Base-by-base conservation (phyloP, 2,329 filamentous ascomycete species). In the Annulohypoxylon truncatum region DNA sequence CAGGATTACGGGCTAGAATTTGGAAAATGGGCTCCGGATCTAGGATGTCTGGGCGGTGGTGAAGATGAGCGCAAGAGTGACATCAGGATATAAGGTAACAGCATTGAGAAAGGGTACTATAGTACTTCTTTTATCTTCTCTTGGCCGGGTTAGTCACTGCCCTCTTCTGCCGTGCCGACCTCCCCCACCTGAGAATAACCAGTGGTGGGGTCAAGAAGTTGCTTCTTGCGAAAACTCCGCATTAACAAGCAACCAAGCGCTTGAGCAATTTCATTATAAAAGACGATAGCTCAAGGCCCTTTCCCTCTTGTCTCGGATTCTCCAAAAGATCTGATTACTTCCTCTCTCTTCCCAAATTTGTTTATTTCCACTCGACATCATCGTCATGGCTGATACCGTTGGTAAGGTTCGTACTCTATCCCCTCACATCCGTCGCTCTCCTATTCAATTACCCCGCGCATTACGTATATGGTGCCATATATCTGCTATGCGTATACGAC, bases 311-410 rank as follows among this genome's bases (percentile, higher is more conserved):
- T 50, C 10, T 44, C 18, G 22, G 38, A 48, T 60, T 61, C 48
- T 48, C 50, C 24, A 51, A 56, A 56, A 63, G 33, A 58, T 56
- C 26, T 22, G 53, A 60, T 31, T 42, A 8, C 22, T 15, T 31
- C 18, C 22, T 42, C 26, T 28, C 18, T 50, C n/a, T 42, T 35
- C 50, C 38, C 40, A 63, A 59, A 51, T 58, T n/a, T 51, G 20
- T 50, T 44, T 59, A 44, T 47, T n/a, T 33, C 47, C 53, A 59
- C 33, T 28, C 18, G 35, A 59, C 38, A 42, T 40, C 42, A 28
- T 71, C 62, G 78, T 64, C 69, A 85, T 85, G 83, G 81, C 82
- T 74, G 82, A 81, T 68, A 86, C 84, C 53, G 82, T 77, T 72
- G 84, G 84, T 77, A 84, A 86, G 82, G 84, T 86, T 74, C 65